phyloP scores from a whole-genome alignment of 768 basidiomycete genomes.

The Boletus rex-veris region DNA sequence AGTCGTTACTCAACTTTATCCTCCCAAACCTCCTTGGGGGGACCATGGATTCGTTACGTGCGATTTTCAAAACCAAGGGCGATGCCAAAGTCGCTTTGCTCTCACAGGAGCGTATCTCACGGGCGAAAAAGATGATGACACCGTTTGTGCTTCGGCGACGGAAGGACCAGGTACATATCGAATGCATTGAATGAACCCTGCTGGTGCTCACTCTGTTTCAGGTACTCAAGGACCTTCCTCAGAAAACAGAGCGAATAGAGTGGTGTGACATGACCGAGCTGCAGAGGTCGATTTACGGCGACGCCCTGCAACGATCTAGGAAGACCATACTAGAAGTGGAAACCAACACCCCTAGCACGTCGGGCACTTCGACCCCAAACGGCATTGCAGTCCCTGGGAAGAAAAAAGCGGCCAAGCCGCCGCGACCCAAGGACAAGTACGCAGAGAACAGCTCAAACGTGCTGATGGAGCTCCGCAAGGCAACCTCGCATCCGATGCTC shows the following conservation, averaged over 20 bases:
- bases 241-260: constrained; percentile 89
- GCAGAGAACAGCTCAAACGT: constrained; percentile 87
- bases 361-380: constrained; percentile 32
- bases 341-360: constrained; percentile 22
- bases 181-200: neutral
- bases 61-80: constrained; percentile 97
- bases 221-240: constrained; percentile 91
- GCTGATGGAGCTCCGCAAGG: constrained; percentile 96
- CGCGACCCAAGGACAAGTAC: constrained; percentile 64
- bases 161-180: constrained; percentile 77
- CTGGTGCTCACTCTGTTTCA: constrained; percentile 27
- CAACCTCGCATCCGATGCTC: constrained; percentile 93
- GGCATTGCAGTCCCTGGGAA: constrained; percentile 26
- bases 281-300: constrained; percentile 81
- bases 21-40: constrained; percentile 84
- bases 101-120: constrained; percentile 87
- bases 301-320: constrained; percentile 79
- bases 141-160: constrained; percentile 96
- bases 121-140: constrained; percentile 99
- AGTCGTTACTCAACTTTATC: constrained; percentile 99
- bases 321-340: constrained; percentile 65
- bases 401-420: constrained; percentile 32
- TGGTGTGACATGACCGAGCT: constrained; percentile 90
- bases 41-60: constrained; percentile 73
- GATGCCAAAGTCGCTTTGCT: constrained; percentile 85